phyloP scores from a whole-genome alignment of 148 eudicot genomes.

The Silene conica region DNA sequence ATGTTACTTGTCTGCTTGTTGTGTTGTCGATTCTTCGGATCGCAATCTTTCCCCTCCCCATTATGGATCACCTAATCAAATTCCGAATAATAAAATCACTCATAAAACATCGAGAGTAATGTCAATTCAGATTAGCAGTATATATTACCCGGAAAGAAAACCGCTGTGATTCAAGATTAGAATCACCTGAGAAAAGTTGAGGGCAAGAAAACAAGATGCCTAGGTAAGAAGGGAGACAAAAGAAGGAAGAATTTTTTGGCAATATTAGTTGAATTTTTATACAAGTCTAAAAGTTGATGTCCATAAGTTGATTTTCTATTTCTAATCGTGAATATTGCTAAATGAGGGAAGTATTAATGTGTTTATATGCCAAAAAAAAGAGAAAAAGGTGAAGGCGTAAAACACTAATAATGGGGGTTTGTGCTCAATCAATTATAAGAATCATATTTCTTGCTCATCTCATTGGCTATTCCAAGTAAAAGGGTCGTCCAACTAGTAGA shows the following conservation, averaged over 20 bases:
- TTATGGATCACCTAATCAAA: constrained; percentile 9
- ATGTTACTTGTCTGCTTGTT: constrained; percentile 62
- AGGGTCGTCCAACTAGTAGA: constrained; percentile 27
- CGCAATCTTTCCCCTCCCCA: constrained; percentile 65
- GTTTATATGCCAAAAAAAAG: constrained; percentile 19
- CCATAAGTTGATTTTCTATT: constrained; percentile 21
- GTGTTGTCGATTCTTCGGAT: constrained; percentile 57
- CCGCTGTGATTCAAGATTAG: background rate
- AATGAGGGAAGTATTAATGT: constrained; percentile 27
- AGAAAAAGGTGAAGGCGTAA: constrained; percentile 6
- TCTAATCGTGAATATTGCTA: constrained; percentile 26
- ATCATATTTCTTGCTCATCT: constrained; percentile 19
- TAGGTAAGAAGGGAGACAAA: constrained; percentile 20
- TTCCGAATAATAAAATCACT: background rate
- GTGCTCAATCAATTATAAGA: constrained; percentile 25
- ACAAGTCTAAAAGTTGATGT: constrained; percentile 13
- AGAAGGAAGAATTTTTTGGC: constrained; percentile 21
- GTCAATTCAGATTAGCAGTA: background rate
- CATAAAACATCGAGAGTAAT: background rate
- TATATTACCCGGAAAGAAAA: too few species aligned
- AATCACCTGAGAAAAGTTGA: background rate
- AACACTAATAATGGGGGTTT: constrained; percentile 26
- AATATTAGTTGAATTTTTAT: constrained; percentile 9
- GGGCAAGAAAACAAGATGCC: constrained; percentile 15
- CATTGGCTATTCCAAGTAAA: constrained; percentile 28